Percentiles rank a stretch among this genome's conserved stretches.
Conservation (phyloP, 2,329 filamentous ascomycete genomes). For the Cordyceps fumosorosea region DNA sequence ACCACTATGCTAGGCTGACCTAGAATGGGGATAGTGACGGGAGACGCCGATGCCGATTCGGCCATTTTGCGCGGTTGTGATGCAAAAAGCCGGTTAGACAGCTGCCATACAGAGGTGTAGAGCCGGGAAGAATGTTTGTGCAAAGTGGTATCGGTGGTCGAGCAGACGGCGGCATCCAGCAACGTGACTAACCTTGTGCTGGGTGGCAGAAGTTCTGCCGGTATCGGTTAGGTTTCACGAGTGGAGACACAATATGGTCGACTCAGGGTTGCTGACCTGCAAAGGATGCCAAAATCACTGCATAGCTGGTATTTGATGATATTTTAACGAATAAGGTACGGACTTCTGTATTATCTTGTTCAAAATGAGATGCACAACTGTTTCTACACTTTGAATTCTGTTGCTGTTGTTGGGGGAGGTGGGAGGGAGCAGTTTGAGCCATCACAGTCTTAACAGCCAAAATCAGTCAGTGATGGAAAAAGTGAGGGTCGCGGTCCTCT, state of each 20-base stretch:
- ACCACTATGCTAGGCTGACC: conserved; percentile 87
- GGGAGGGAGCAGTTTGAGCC: too few species aligned
- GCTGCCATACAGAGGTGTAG: not conserved
- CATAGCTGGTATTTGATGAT: too few species aligned
- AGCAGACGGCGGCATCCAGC: not conserved
- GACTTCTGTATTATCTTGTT: too few species aligned
- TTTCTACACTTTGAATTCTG: too few species aligned
- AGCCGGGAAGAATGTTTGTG: not conserved
- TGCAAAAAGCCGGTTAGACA: not conserved
- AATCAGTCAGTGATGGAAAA: too few species aligned
- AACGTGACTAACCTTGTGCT: conserved; percentile 6
- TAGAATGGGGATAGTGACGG: conserved; percentile 68
- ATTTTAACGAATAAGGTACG: too few species aligned
- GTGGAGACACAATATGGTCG: not conserved
- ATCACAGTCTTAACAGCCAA: too few species aligned
- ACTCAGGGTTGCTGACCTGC: not conserved
- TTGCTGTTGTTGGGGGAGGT: too few species aligned
- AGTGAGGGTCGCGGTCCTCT: too few species aligned
- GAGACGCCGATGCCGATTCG: conserved; percentile 25
- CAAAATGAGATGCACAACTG: too few species aligned
- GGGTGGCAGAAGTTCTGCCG: not conserved
- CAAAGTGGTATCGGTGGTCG: not conserved
- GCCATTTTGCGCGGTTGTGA: conserved; percentile 7
- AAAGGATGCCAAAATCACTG: not conserved
- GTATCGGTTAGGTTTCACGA: conserved; percentile 5